Conservation (phyloP, 495 filamentous ascomycete species). For the Tricharina praecox region DNA sequence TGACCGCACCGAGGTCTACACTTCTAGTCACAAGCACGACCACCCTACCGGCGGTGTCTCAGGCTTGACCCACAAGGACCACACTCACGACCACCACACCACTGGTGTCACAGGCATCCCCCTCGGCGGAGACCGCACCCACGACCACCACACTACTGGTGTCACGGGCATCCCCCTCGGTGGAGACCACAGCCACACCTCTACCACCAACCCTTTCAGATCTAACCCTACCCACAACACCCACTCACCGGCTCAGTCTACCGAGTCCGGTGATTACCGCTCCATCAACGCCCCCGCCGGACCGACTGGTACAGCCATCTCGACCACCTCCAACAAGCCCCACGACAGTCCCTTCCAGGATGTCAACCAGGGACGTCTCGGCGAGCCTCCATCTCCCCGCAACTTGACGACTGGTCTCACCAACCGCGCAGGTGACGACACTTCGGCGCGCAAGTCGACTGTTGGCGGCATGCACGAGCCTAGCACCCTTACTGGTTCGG, state of each 20-base stretch:
- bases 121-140: slow-evolving; percentile 35
- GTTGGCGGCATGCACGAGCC: not conserved
- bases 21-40: not conserved
- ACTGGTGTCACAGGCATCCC: slow-evolving; percentile 32
- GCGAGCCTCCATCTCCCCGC: not conserved
- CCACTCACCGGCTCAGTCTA: not conserved
- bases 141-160: slow-evolving; percentile 17
- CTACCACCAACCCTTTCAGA: no score
- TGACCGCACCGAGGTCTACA: not conserved
- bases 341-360: not conserved
- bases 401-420: not conserved
- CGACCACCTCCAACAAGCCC: not conserved
- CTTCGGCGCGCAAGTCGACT: not conserved
- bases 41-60: not conserved
- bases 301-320: slow-evolving; percentile 3
- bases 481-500: not conserved
- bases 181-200: not conserved
- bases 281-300: slow-evolving; percentile 3
- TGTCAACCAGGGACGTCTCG: not conserved
- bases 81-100: slow-evolving; percentile 32
- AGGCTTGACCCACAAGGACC: slow-evolving; percentile 30
- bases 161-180: not conserved
- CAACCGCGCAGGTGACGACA: not conserved
- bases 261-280: not conserved
- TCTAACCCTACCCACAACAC: no score